A percentile compares a stretch with the other conserved stretches of the same genome.
Evolutionary conservation across 306 rosid species (phyloP).

Genomic region (Cucurbita argyrosperma): DNA sequence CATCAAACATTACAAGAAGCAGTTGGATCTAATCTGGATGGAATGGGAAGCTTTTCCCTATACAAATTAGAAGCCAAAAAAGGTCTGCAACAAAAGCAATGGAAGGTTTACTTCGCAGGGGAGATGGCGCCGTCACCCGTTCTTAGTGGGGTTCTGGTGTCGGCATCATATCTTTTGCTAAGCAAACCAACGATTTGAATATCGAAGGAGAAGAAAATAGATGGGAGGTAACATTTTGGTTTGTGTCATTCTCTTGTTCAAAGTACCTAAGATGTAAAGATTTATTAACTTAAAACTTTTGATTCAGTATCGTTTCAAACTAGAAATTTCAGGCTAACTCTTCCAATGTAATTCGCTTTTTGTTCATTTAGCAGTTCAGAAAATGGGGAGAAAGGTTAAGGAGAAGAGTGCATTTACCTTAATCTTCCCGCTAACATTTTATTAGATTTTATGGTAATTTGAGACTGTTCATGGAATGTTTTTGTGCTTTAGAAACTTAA

Average conservation of each 20-base stretch:
- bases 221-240: neutral
- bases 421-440: neutral
- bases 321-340: no score
- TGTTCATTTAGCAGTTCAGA: neutral
- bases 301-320: no score
- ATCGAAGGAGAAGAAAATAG: neutral
- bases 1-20: neutral
- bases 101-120: constrained; percentile 57
- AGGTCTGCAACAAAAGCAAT: constrained; percentile 1
- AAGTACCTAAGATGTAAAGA: neutral
- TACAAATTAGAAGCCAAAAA: neutral
- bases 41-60: neutral
- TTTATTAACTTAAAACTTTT: neutral
- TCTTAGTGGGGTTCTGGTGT: neutral
- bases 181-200: constrained; percentile 18
- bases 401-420: neutral
- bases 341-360: neutral
- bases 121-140: constrained; percentile 42
- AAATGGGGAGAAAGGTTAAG: neutral
- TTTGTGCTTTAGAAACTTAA: neutral
- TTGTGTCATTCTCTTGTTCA: neutral
- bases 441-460: neutral
- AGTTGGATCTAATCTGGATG: neutral
- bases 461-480: neutral
- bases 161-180: constrained; percentile 24